Conservation (phyloP, 805 yeast species). For the Ogataea allantospora region DNA sequence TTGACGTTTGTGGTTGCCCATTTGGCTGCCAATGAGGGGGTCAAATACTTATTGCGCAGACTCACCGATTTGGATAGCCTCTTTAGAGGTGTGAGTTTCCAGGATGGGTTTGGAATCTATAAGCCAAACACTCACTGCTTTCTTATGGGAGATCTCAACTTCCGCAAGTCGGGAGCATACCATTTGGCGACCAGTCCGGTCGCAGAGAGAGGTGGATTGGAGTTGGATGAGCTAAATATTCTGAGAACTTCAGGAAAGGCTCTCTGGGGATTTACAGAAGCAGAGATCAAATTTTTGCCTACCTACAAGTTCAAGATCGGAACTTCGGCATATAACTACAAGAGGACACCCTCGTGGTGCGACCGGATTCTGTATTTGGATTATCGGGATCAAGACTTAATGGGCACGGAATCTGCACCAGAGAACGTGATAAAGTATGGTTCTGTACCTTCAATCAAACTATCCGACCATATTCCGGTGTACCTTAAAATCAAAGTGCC, state of each 20-base stretch:
- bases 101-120: slow-evolving; percentile 52
- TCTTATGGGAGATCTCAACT: slow-evolving; percentile 84
- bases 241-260: slow-evolving; percentile 43
- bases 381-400: slow-evolving; percentile 29
- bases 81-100: slow-evolving; percentile 54
- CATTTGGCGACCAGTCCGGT: slow-evolving; percentile 3
- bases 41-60: slow-evolving; percentile 43
- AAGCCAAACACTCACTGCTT: slow-evolving; percentile 60
- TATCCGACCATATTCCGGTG: slow-evolving; percentile 86
- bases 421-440: slow-evolving; percentile 42
- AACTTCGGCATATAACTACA: slow-evolving; percentile 45
- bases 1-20: slow-evolving; percentile 71
- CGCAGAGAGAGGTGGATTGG: slow-evolving; percentile 3
- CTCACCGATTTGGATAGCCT: slow-evolving; percentile 51
- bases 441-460: slow-evolving; percentile 44
- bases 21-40: slow-evolving; percentile 77
- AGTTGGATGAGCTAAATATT: slow-evolving; percentile 49
- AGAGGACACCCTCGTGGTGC: slow-evolving; percentile 85
- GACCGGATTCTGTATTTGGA: slow-evolving; percentile 70
- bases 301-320: slow-evolving; percentile 68
- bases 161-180: slow-evolving; percentile 47
- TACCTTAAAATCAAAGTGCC: slow-evolving; percentile 51
- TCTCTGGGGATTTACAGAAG: slow-evolving; percentile 66
- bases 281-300: slow-evolving; percentile 65
- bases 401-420: neutral